Conservation (phyloP, 2,329 filamentous ascomycete species). For the Juglanconis oblonga region DNA sequence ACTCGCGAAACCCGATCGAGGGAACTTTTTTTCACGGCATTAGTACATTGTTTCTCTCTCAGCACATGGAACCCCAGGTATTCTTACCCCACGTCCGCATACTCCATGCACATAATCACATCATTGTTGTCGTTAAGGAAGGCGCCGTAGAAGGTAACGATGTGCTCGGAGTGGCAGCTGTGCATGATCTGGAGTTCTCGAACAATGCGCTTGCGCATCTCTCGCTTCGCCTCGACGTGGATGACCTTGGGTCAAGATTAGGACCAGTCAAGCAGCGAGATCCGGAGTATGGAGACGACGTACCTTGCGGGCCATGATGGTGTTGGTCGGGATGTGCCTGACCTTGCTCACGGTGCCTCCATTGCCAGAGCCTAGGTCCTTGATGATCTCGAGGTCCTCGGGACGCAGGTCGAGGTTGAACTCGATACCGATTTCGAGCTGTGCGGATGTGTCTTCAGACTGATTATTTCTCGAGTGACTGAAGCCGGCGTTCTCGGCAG, state of each 20-base stretch:
- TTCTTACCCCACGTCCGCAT: constrained; percentile 96
- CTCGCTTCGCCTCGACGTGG: constrained; percentile 95
- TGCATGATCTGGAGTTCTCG: constrained; percentile 98
- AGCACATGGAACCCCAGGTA: neutral
- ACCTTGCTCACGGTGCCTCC: constrained; percentile 98
- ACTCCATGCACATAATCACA: constrained; percentile 99
- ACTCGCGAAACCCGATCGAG: constrained; percentile 91
- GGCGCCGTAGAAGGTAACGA: constrained; percentile 96
- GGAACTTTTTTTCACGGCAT: constrained; percentile 45
- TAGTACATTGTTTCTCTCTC: neutral
- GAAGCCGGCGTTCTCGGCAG: constrained; percentile 67
- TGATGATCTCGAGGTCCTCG: constrained; percentile 88
- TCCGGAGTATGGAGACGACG: neutral
- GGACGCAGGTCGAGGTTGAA: constrained; percentile 90
- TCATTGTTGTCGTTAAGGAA: constrained; percentile 96
- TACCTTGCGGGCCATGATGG: constrained; percentile 97
- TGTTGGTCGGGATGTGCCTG: constrained; percentile 88
- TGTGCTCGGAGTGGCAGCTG: constrained; percentile 93
- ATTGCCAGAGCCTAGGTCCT: constrained; percentile 93
- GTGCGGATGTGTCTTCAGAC: constrained; percentile 56
- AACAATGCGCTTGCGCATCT: constrained; percentile 94
- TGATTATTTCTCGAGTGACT: constrained; percentile 57
- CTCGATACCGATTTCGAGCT: constrained; percentile 93
- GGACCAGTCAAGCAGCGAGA: constrained; percentile 2
- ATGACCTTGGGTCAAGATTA: constrained; percentile 67